phyloP scores from a whole-genome alignment of 371 early-diverging fungal species.

The Blyttiomyces sp. region DNA sequence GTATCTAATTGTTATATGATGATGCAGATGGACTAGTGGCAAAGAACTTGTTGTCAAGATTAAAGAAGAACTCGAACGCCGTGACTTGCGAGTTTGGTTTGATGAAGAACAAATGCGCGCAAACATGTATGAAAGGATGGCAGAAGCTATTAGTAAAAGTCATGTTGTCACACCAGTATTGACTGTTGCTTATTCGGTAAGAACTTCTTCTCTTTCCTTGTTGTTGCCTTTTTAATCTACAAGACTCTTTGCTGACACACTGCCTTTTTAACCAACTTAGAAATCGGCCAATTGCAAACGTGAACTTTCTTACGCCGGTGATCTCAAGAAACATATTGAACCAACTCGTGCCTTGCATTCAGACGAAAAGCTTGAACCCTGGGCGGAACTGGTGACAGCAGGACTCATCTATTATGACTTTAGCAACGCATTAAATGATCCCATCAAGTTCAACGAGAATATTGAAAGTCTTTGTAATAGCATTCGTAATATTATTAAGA shows the following conservation, averaged over 20 bases:
- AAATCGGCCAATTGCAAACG: neutral
- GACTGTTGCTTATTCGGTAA: neutral
- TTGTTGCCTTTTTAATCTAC: neutral
- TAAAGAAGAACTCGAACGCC: neutral
- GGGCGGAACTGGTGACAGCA: neutral
- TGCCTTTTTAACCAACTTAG: neutral
- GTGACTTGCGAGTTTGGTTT: neutral
- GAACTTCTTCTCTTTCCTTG: too few relatives aligned
- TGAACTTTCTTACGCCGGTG: neutral
- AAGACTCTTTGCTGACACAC: neutral
- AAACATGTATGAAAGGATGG: neutral
- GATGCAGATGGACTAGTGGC: too few relatives aligned
- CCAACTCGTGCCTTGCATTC: neutral
- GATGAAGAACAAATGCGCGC: neutral
- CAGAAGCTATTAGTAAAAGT: neutral
- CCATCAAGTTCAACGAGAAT: neutral
- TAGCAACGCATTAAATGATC: too few relatives aligned
- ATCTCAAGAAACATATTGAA: neutral
- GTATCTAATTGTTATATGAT: neutral
- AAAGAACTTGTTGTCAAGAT: neutral
- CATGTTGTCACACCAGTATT: neutral
- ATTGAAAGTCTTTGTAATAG: neutral
- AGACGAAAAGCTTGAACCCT: neutral
- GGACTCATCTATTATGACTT: neutral
- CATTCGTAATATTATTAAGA: too few relatives aligned